Conservation (phyloP, 305 asterid species). For the Ajuga reptans region DNA sequence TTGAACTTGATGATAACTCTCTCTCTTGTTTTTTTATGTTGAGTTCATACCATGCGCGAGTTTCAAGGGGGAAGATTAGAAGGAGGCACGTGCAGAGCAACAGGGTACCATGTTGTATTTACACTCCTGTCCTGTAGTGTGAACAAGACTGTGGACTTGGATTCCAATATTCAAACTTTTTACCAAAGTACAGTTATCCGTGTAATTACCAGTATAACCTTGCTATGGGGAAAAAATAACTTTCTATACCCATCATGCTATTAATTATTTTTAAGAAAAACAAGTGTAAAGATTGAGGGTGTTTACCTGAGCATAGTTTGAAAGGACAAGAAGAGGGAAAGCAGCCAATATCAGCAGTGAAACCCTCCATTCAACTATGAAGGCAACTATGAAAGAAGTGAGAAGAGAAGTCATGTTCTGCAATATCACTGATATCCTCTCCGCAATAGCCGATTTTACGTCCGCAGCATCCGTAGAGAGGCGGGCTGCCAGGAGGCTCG, state of each 20-base stretch:
- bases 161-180: conserved; percentile 41
- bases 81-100: conserved; percentile 51
- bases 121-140: conserved; percentile 43
- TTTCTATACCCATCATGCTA: conserved; percentile 17
- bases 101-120: conserved; percentile 31
- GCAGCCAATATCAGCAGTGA: conserved; percentile 78
- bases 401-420: conserved; percentile 98
- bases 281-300: neutral
- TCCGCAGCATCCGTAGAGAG: conserved; percentile 92
- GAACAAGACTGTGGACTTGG: conserved; percentile 24
- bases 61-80: conserved; percentile 34
- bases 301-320: conserved; percentile 94
- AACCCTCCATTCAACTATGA: conserved; percentile 94
- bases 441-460: conserved; percentile 89
- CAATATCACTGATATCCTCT: conserved; percentile 85
- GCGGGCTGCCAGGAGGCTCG: conserved; percentile 80
- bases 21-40: neutral
- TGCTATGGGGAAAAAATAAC: neutral
- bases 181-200: neutral
- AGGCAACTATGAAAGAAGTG: conserved; percentile 90
- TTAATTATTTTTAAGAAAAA: neutral
- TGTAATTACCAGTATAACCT: conserved; percentile 21
- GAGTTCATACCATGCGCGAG: conserved; percentile 24
- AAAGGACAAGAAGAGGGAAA: conserved; percentile 91
- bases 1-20: conserved; percentile 30